phyloP scores from a whole-genome alignment of 805 yeast genomes.

The Yarrowia phangngaensis region DNA sequence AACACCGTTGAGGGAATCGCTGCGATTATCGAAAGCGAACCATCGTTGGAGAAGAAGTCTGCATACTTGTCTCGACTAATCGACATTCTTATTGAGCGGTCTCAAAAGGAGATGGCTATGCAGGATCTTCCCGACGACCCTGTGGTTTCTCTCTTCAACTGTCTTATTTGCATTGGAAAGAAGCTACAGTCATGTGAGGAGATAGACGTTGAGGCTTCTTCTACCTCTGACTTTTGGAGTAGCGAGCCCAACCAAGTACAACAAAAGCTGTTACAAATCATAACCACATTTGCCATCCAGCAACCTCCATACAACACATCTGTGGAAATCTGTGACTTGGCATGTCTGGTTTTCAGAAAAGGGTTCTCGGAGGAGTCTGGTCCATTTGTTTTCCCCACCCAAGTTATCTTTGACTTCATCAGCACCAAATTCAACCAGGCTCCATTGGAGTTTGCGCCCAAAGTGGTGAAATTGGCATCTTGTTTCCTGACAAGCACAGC shows the following conservation, averaged over 20 bases:
- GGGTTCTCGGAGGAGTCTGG: constrained; percentile 68
- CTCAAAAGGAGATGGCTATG: constrained; percentile 24
- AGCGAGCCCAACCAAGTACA: constrained; percentile 41
- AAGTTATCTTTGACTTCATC: constrained; percentile 44
- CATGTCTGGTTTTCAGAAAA: constrained; percentile 57
- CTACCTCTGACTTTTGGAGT: constrained; percentile 32
- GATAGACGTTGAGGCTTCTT: constrained; percentile 37
- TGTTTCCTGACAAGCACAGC: constrained; percentile 32
- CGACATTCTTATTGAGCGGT: constrained; percentile 28
- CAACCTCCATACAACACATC: constrained; percentile 43
- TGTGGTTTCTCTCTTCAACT: constrained; percentile 55
- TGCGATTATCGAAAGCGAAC: constrained; percentile 36
- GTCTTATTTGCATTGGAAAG: constrained; percentile 67
- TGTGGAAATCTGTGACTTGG: constrained; percentile 55
- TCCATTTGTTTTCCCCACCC: constrained; percentile 56
- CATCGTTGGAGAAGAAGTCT: constrained; percentile 34
- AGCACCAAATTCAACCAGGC: constrained; percentile 37
- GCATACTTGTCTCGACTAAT: constrained; percentile 40
- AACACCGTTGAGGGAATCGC: constrained; percentile 39
- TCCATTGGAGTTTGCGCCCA: constrained; percentile 31
- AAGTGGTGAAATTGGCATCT: constrained; percentile 36
- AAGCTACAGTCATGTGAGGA: constrained; percentile 62
- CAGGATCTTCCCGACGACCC: constrained; percentile 23
- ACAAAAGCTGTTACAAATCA: constrained; percentile 42
- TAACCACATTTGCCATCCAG: constrained; percentile 46